Conservation (phyloP, 2,329 filamentous ascomycete species). For the Aspergillus sp. region DNA sequence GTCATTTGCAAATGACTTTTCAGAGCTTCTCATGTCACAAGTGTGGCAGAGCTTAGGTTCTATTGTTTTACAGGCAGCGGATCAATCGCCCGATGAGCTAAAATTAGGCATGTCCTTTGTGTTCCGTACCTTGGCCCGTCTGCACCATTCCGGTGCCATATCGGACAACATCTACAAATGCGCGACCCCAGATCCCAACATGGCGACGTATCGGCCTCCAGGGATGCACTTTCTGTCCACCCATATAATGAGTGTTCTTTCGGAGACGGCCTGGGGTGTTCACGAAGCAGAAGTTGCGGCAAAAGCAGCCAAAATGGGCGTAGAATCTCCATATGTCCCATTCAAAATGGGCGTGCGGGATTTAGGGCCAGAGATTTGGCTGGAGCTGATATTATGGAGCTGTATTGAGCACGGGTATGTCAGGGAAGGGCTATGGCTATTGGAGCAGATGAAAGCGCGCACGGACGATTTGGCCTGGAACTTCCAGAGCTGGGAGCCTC, state of each 20-base stretch:
- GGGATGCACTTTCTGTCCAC: slow-evolving; percentile 38
- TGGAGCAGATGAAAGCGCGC: slow-evolving; percentile 26
- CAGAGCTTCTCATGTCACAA: slow-evolving; percentile 26
- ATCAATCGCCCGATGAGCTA: slow-evolving; percentile 26
- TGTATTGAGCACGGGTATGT: slow-evolving; percentile 43
- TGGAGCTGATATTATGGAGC: slow-evolving; percentile 46
- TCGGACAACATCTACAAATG: slow-evolving; percentile 40
- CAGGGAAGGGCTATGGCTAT: slow-evolving; percentile 35
- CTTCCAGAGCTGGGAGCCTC: slow-evolving; percentile 34
- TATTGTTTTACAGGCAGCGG: slow-evolving; percentile 38
- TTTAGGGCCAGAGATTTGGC: slow-evolving; percentile 43
- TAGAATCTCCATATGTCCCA: slow-evolving; percentile 32
- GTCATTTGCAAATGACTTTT: slow-evolving; percentile 18
- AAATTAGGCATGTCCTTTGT: slow-evolving; percentile 39
- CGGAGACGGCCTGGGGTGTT: slow-evolving; percentile 41
- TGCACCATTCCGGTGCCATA: slow-evolving; percentile 40
- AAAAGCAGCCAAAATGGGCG: slow-evolving; percentile 29
- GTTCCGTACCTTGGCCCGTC: slow-evolving; percentile 37
- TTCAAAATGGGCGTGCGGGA: slow-evolving; percentile 38
- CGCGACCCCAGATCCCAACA: slow-evolving; percentile 18
- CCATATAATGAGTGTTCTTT: slow-evolving; percentile 41
- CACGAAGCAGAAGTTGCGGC: slow-evolving; percentile 33
- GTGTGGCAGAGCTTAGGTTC: slow-evolving; percentile 34
- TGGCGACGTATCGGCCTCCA: slow-evolving; percentile 34
- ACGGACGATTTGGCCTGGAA: slow-evolving; percentile 30